Evolutionary conservation across 441 rosid species (phyloP), one percentile per base, ranked within the genome.

Genomic region (Bruguiera hainesii): DNA sequence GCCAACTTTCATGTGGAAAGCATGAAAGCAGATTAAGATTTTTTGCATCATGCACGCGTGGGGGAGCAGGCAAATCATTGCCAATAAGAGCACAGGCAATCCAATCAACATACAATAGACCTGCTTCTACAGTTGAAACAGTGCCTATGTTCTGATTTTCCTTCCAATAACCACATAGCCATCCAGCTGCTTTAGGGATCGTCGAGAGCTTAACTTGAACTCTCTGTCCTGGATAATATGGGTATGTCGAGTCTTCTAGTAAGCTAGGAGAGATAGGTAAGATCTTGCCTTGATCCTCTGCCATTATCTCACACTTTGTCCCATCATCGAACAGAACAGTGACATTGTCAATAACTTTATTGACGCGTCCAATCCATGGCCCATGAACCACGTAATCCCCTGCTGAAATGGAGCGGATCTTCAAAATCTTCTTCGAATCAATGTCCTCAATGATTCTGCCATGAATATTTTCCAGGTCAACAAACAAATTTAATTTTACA

Each of bases 161-260:
- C 76, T 81, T 85, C 93, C 90, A 81, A 65, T 71, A 74, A 56
- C 91, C 88, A 69, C 95, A 90, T 57, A 91, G 73, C 99, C 97
- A 91, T 76, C 82, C 71, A 39, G 85, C 69, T 64, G 96, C 81
- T 74, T 79, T 87, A 60, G 92, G 71, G 61, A 68, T 73, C 64
- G 79, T 67, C 3, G 90, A 77, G 62, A 65, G 81, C 78, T 74
- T 81, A 63, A 84, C 84, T 71, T 61, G 83, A 56, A 95, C 91
- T 81, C 96, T 81, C 78, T 95, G 98, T 72, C 99, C 99, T 10
- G 96, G 97, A 74, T 90, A 85, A 60, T 82, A 90, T 1, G 84
- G 81, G 72, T 75, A 87, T 26, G 79, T 82, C 11, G 85, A 75
- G 81, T 95, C 99, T 62, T 95, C 96, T 7, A 90, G 82, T 29